These are phyloP conservation scores for Suillus brevipes DNA, from an alignment of 768 basidiomycete genomes.

Conservation along the genomic window DNA sequence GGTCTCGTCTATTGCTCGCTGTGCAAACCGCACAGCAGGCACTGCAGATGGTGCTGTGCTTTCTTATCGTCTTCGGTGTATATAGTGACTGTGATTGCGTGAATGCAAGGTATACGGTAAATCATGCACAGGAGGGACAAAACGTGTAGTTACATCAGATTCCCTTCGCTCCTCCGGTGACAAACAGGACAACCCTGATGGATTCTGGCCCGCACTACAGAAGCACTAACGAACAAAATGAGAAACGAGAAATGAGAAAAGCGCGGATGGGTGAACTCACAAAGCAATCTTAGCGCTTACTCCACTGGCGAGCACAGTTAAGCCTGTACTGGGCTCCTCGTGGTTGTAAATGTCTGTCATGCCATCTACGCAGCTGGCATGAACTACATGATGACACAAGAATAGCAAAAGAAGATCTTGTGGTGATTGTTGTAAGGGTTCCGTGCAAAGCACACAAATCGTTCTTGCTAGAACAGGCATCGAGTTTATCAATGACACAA, in stretches of 20 bases:
- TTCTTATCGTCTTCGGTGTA: constrained; percentile 74
- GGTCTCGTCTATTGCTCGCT: constrained; percentile 84
- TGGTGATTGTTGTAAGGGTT: constrained; percentile 55
- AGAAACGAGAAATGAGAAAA: constrained; percentile 15
- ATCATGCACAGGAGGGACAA: not conserved
- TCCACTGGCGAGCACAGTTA: constrained; percentile 38
- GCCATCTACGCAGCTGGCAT: constrained; percentile 74
- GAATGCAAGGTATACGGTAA: constrained; percentile 9
- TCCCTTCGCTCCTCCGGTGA: constrained; percentile 55
- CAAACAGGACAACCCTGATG: constrained; percentile 79
- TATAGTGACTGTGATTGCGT: constrained; percentile 28
- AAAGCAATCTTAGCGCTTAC: constrained; percentile 78
- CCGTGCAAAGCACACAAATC: constrained; percentile 66
- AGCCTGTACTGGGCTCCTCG: constrained; percentile 53
- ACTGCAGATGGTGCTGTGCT: constrained; percentile 67
- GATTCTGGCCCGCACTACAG: constrained; percentile 65
- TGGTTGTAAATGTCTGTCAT: constrained; percentile 62
- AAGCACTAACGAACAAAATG: constrained; percentile 48
- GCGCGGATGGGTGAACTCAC: constrained; percentile 41
- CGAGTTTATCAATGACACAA: not conserved
- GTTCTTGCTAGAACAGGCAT: constrained; percentile 48
- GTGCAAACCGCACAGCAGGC: constrained; percentile 73
- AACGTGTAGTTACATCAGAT: constrained; percentile 22
- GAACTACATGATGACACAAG: constrained; percentile 86
- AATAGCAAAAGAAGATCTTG: constrained; percentile 71